These are phyloP conservation scores for Flaveria floridana DNA, from an alignment of 140 eudicot species.

Conservation along the genomic window DNA sequence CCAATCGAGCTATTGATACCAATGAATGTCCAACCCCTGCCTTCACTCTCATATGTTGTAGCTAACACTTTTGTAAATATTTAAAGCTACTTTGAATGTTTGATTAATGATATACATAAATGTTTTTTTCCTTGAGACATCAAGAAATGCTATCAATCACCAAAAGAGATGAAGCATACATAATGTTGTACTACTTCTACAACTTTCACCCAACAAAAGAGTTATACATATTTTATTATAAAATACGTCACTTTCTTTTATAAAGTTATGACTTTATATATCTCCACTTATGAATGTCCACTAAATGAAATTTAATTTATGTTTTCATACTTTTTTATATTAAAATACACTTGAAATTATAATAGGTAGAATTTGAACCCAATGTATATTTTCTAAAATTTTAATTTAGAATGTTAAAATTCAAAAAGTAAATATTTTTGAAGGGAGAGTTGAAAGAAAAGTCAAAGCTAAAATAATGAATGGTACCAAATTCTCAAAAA, in stretches of 20 bases:
- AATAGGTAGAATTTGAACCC: not conserved
- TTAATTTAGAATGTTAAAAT: not conserved
- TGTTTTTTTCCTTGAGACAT: no score
- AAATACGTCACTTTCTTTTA: not conserved
- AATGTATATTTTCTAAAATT: not conserved
- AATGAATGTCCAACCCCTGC: no score
- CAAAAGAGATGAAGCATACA: not conserved
- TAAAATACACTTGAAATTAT: not conserved
- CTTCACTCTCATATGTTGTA: no score
- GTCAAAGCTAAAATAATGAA: constrained; percentile 27
- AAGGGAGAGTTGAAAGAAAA: not conserved
- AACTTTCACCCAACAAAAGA: not conserved
- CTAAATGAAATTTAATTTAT: not conserved
- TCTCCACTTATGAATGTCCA: not conserved
- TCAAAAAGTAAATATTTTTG: not conserved
- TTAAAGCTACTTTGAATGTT: not conserved
- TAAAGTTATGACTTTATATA: not conserved
- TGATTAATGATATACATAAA: not conserved
- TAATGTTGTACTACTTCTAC: not conserved
- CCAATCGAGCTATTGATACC: no score
- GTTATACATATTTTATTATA: not conserved
- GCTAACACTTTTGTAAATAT: no score
- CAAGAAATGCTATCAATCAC: not conserved
- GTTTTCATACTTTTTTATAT: not conserved
- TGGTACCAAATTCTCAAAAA: constrained; percentile 37